These are phyloP conservation scores for Acarospora socialis DNA, from an alignment of 2,329 filamentous ascomycete genomes.

Conservation along the genomic window DNA sequence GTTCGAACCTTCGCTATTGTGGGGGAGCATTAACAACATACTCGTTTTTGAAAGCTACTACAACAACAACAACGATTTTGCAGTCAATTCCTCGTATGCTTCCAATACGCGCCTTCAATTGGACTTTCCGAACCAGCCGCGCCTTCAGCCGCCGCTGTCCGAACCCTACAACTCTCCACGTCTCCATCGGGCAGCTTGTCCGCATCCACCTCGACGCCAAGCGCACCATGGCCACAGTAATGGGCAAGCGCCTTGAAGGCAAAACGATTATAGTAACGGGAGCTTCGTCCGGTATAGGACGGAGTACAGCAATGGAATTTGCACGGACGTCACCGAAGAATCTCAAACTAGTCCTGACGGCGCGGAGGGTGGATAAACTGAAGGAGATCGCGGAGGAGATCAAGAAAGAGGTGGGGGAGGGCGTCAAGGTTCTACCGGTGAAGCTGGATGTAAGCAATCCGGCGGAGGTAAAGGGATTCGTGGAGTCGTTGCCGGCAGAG, in stretches of 20 bases:
- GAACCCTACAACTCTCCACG: neutral
- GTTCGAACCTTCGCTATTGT: no score
- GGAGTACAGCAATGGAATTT: slow-evolving; percentile 65
- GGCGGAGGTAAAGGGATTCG: slow-evolving; percentile 58
- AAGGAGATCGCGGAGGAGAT: slow-evolving; percentile 66
- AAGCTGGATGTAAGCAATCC: slow-evolving; percentile 78
- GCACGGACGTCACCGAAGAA: slow-evolving; percentile 67
- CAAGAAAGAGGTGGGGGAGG: slow-evolving; percentile 56
- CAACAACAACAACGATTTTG: neutral
- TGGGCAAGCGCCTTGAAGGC: slow-evolving; percentile 71
- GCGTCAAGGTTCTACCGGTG: slow-evolving; percentile 68
- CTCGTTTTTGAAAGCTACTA: neutral
- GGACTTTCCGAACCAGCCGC: neutral
- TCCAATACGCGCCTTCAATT: neutral
- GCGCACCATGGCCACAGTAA: slow-evolving; percentile 50
- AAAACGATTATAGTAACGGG: slow-evolving; percentile 90
- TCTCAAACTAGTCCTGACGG: slow-evolving; percentile 75
- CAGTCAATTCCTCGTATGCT: neutral
- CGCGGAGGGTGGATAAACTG: slow-evolving; percentile 67
- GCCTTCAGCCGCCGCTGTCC: neutral
- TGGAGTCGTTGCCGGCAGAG: slow-evolving; percentile 59
- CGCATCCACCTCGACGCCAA: neutral
- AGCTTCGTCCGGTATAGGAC: slow-evolving; percentile 84
- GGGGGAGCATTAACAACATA: neutral
- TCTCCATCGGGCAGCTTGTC: neutral